phyloP scores from a whole-genome alignment of 176 grass and related monocot species.

The Phyllostachys edulis region DNA sequence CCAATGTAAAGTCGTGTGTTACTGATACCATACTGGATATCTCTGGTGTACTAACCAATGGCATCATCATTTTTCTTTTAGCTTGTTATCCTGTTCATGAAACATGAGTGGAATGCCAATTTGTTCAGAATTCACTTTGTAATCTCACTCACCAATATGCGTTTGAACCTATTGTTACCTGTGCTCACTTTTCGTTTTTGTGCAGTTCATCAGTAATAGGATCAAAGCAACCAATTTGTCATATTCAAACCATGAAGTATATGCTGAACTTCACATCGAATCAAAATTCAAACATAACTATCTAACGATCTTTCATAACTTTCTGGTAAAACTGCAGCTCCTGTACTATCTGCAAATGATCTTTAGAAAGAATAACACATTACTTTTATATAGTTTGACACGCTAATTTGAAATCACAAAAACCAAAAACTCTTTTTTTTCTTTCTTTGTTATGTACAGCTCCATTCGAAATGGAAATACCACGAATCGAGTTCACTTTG shows the following conservation, averaged over 20 bases:
- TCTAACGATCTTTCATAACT: not conserved
- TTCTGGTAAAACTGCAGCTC: not conserved
- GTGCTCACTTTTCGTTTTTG: not conserved
- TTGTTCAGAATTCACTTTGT: not conserved
- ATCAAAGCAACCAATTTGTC: not conserved
- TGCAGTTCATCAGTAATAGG: not conserved
- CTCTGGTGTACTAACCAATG: not conserved
- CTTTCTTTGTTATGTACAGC: slow-evolving; percentile 15
- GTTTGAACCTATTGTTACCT: not conserved
- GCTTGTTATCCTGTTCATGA: not conserved
- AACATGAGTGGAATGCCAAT: not conserved
- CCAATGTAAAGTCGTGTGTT: not conserved
- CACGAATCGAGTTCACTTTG: slow-evolving; percentile 10
- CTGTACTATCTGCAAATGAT: not conserved
- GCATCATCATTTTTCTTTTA: not conserved
- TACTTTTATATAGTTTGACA: not conserved
- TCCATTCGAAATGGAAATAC: slow-evolving; percentile 16
- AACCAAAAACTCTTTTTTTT: not conserved
- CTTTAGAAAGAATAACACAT: slow-evolving; percentile 19
- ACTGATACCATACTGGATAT: not conserved
- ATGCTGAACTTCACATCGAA: not conserved
- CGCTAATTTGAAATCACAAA: not conserved
- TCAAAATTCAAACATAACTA: not conserved
- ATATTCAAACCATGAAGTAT: not conserved
- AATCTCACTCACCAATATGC: not conserved